Evolutionary conservation across 352 stramenopile genomes (phyloP).

Genomic region (Pythium grandisporangium): DNA sequence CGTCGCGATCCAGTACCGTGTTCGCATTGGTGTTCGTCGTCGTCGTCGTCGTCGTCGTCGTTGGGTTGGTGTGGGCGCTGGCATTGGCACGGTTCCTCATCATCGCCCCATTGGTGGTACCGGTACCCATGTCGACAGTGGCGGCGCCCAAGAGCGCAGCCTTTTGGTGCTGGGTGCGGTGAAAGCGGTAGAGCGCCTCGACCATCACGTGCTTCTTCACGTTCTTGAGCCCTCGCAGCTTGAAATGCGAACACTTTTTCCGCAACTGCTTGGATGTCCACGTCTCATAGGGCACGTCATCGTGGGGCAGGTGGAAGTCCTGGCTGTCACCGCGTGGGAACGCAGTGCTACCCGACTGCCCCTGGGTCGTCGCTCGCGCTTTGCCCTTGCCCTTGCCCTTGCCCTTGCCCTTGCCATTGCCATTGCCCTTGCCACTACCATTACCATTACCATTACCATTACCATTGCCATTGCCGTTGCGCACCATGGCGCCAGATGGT

Average conservation of each 20-base stretch:
- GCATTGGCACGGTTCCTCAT: too few relatives aligned
- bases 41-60: background rate
- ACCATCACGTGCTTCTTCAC: conserved; percentile 86
- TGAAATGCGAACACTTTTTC: conserved; percentile 76
- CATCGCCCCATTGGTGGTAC: background rate
- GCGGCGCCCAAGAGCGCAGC: conserved; percentile 12
- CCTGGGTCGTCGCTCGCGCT: too few relatives aligned
- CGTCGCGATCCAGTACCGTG: too few relatives aligned
- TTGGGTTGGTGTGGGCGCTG: background rate
- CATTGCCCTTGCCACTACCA: too few relatives aligned
- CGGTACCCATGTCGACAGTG: background rate
- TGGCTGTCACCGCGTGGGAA: too few relatives aligned
- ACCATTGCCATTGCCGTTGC: too few relatives aligned
- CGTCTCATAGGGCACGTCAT: conserved; percentile 64
- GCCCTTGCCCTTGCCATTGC: too few relatives aligned
- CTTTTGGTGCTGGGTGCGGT: conserved; percentile 54
- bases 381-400: too few relatives aligned
- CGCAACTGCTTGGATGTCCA: conserved; percentile 78
- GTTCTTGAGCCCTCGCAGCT: conserved; percentile 73
- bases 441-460: too few relatives aligned
- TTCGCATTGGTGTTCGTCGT: too few relatives aligned
- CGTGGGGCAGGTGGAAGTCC: conserved; percentile 35
- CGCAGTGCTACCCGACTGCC: too few relatives aligned
- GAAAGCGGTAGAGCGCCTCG: conserved; percentile 69
- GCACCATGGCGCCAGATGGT: too few relatives aligned